A percentile compares a stretch with the other conserved stretches of the same genome.
phyloP scores from a whole-genome alignment of 345 rosid genomes.

The Eucalyptus erythrocorys region DNA sequence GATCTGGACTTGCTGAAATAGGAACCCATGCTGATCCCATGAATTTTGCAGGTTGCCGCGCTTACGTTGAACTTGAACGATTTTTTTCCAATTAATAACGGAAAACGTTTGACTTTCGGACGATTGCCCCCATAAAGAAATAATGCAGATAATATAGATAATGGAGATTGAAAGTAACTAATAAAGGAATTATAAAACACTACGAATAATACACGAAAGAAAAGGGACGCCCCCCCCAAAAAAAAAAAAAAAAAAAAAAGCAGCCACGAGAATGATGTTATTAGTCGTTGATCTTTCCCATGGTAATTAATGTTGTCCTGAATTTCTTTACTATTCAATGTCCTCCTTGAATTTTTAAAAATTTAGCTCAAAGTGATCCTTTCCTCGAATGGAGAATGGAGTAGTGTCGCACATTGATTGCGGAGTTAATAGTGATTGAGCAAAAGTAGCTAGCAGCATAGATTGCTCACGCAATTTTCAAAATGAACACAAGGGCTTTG shows the following conservation, averaged over 20 bases:
- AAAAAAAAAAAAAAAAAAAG: no score
- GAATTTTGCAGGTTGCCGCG: neutral
- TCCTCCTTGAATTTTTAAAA: neutral
- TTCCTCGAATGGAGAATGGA: neutral
- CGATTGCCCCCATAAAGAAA: neutral
- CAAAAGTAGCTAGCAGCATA: neutral
- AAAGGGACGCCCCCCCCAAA: neutral
- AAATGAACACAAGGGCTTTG: neutral
- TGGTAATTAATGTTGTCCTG: neutral
- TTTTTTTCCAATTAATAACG: neutral
- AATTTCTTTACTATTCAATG: neutral
- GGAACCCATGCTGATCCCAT: neutral
- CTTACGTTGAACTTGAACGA: neutral
- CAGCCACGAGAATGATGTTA: no score
- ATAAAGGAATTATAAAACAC: neutral
- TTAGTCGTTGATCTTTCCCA: fast-evolving
- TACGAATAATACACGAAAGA: neutral
- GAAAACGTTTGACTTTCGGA: neutral
- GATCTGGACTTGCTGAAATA: neutral
- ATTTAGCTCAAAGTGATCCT: neutral
- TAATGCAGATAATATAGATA: neutral
- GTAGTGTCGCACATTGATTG: neutral
- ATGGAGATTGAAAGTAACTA: neutral
- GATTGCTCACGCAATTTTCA: neutral
- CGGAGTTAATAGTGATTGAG: neutral